Evolutionary conservation across 352 stramenopile species (phyloP).

Genomic region (Globisporangium middletonii): DNA sequence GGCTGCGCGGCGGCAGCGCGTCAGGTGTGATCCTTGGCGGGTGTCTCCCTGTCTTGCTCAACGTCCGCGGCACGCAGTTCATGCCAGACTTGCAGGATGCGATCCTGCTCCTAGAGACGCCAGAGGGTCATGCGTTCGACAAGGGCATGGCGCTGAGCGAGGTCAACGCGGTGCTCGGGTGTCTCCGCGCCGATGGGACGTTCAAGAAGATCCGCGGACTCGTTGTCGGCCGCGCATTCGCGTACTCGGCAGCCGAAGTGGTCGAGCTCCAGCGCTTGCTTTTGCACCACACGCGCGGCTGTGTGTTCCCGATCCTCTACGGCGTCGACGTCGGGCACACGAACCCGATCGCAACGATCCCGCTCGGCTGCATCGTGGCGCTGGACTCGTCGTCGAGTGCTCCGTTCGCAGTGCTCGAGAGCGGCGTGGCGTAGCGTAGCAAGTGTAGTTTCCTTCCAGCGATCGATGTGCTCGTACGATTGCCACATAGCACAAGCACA

Average conservation of each 20-base stretch:
- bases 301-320: conserved; percentile 50
- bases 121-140: conserved; percentile 44
- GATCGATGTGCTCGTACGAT: neutral
- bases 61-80: conserved; percentile 42
- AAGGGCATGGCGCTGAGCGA: conserved; percentile 38
- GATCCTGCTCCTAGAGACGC: conserved; percentile 51
- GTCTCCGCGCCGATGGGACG: conserved; percentile 36
- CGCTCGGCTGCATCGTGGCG: conserved; percentile 32
- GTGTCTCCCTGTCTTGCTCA: conserved; percentile 51
- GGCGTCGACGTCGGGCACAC: conserved; percentile 51
- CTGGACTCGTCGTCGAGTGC: conserved; percentile 20
- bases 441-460: neutral
- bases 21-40: conserved; percentile 37
- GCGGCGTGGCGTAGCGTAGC: neutral
- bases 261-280: conserved; percentile 41
- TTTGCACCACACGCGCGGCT: conserved; percentile 42
- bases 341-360: conserved; percentile 49
- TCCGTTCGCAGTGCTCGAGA: conserved; percentile 7
- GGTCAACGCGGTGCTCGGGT: conserved; percentile 43
- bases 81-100: conserved; percentile 31
- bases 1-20: conserved; percentile 28
- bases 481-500: no score
- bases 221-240: conserved; percentile 46
- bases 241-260: conserved; percentile 28
- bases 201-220: conserved; percentile 45